Base-by-base conservation (phyloP, 2,329 filamentous ascomycete species). In the Fusarium globosum region DNA sequence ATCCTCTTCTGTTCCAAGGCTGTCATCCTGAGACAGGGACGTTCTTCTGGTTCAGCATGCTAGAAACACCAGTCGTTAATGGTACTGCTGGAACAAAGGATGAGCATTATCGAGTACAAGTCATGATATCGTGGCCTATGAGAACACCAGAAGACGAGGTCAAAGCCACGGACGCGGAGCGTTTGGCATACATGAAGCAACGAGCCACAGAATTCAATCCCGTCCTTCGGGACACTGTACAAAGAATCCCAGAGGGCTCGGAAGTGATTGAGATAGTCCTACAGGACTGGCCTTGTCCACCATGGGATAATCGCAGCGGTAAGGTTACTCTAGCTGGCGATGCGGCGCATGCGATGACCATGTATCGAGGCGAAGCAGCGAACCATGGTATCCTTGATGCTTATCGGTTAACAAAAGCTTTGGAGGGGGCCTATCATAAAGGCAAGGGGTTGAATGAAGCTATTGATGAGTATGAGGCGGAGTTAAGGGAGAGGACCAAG, bases 41-140 rank as follows among this genome's bases (percentile, higher is more conserved):
- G 1, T 67, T 67, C 20, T 67, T 67, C 20, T 59, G 49, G 61
- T 65, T 67, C 51, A 65, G 49, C 4, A 66, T 67, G 64, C 20
- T 67, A 0, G 61, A 58, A 20, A 67, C 64, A 15, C 61, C 64
- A 33, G 30, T 39, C 5, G 49, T 33, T 1, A 67, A 67, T 12
- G 51, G 51, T 2, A 58, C 30, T 2, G 64, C 4, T 0, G 61
- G 49, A 1, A 67, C 43, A 11, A 14, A 39, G 1, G 10, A 51
- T 11, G 64, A 67, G 3, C 61, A 18, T 5, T 67, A 59, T 2
- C 49, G 61, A 1, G 51, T 65, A 7, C 64, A 67, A 30, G 36
- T 67, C 15, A 65, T 65, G 43, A 65, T 67, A 51, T 65, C 61
- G 3, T 67, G 64, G 64, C 49, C 64, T 2, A 16, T 65, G 35